Conservation (phyloP, 2,329 filamentous ascomycete genomes). For the Salinomyces thailandicus region DNA sequence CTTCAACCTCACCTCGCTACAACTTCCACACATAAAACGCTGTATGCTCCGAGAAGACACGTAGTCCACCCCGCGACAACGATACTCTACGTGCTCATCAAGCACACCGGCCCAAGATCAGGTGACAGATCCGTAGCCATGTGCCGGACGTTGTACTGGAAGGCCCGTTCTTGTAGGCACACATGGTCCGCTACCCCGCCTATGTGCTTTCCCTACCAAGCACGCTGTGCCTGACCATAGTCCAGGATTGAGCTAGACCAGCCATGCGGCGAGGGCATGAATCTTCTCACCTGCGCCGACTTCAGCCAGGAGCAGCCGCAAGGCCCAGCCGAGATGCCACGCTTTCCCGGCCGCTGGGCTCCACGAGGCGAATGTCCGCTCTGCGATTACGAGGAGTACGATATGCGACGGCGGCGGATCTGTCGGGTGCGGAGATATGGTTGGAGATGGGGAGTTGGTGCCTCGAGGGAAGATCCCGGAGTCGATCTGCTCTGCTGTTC, state of each 20-base stretch:
- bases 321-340: constrained; percentile 16
- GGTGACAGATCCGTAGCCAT: constrained; percentile 22
- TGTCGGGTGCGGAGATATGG: constrained; percentile 19
- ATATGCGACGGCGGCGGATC: constrained; percentile 16
- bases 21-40: background rate
- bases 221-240: background rate
- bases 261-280: constrained; percentile 32
- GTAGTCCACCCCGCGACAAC: background rate
- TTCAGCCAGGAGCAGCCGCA: constrained; percentile 20
- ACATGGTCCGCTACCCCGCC: constrained; percentile 29
- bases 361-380: constrained; percentile 16
- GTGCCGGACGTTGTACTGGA: constrained; percentile 38
- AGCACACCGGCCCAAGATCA: background rate
- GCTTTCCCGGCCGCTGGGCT: constrained; percentile 12
- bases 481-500: constrained; percentile 16
- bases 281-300: constrained; percentile 33
- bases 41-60: no score
- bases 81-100: background rate
- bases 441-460: constrained; percentile 16
- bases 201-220: background rate
- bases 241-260: constrained; percentile 32
- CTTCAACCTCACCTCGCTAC: background rate
- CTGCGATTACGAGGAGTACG: constrained; percentile 19
- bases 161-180: constrained; percentile 38
- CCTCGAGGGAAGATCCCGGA: constrained; percentile 13